Evolutionary conservation across 352 stramenopile genomes (phyloP), one percentile per base, ranked within the genome.

Genomic region (Globisporangium paroecandrum): DNA sequence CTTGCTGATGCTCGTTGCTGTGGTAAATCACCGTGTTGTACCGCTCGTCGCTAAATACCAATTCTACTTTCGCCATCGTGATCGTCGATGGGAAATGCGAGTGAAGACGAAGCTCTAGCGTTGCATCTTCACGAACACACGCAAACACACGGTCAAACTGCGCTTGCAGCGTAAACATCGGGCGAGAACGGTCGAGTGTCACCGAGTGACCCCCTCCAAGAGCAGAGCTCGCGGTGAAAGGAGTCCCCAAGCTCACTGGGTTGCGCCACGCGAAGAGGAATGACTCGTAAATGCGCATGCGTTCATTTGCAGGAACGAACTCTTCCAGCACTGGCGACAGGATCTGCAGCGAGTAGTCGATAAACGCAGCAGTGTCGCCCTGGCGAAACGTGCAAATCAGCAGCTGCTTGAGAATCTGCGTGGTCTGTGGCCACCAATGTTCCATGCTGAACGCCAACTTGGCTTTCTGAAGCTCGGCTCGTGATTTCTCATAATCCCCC

Each of bases 341-440:
- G 2, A 96, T 70, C 58, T 96, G 88, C 55, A 96, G 72, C 32
- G 77, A 85, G 60, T 83, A 91, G 65, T 94, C 88, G 36, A 96
- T 77, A 57, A 85, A 96, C 1, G 84, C 85, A 2, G 75, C 72
- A 27, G 76, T 90, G 71, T 96, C 86, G 22, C 76, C 81, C 61
- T 94, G 83, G 2, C 78, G 78, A n/a, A 86, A 89, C 3, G 82
- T 89, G 66, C 88, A 96, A 5, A 85, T 74, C 6, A 94, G 69
- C 7, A 96, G 66, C 47, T 94, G 82, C 67, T 89, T 81, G 6
- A 96, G 64, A 49, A 94, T 81, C 61, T 94, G 86, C 55, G 81
- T 77, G 6, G 78, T 87, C 70, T 90, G 81, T 6, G 82, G 74
- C 82, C 83, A 94, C 76, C 88, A 94, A 9, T 91, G 81, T 54